Percentiles rank a stretch among this genome's conserved stretches.
phyloP scores from a whole-genome alignment of 164 flowering plant genomes.

The Akebia trifoliata region DNA sequence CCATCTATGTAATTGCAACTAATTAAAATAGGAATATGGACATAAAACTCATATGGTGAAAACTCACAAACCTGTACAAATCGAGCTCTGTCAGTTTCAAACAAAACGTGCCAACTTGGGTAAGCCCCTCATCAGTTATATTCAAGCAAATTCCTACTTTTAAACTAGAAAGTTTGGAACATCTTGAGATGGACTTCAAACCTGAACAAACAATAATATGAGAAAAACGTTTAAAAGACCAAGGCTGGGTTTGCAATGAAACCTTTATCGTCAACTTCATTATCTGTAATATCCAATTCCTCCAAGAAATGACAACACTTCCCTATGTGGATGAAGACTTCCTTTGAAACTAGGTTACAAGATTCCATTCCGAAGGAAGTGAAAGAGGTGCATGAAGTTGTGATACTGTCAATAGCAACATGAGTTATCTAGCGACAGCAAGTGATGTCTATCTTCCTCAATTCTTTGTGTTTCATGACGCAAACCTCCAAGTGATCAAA shows the following conservation, averaged over 20 bases:
- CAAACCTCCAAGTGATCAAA: conserved; percentile 74
- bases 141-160: no score
- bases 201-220: conserved; percentile 36
- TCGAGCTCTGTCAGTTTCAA: conserved; percentile 68
- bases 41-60: background rate
- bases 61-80: conserved; percentile 83
- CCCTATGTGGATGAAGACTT: conserved; percentile 69
- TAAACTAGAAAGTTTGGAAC: no score
- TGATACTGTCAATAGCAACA: conserved; percentile 47
- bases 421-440: conserved; percentile 63
- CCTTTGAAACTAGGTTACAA: conserved; percentile 52
- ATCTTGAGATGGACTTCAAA: no score
- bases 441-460: no score
- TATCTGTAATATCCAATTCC: no score
- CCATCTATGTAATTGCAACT: background rate
- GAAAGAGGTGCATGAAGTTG: conserved; percentile 55
- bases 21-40: background rate
- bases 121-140: no score
- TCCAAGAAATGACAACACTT: conserved; percentile 45
- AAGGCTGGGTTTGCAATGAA: background rate
- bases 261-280: conserved; percentile 88
- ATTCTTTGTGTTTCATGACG: conserved; percentile 57
- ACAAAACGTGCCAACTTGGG: no score
- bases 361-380: conserved; percentile 79
- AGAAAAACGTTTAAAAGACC: background rate